Conservation (phyloP, 345 rosid genomes). For the sweet orange (Citrus sinensis) region DNA sequence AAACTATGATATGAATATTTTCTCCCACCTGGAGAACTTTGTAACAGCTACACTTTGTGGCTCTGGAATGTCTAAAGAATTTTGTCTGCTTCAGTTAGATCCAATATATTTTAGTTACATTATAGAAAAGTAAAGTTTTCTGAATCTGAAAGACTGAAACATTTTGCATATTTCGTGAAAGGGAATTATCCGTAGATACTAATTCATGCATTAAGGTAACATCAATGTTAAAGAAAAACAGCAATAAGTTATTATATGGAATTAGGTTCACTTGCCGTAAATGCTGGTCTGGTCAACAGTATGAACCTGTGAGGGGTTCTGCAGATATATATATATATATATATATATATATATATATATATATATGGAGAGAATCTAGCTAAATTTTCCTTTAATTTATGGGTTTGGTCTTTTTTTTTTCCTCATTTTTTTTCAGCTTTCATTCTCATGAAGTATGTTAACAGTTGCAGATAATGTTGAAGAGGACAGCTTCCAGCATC, state of each 20-base stretch:
- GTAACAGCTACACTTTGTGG: too few relatives aligned
- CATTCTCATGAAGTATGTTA: background rate
- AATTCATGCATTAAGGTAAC: background rate
- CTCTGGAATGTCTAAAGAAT: too few relatives aligned
- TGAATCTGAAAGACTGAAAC: background rate
- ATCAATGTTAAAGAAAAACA: background rate
- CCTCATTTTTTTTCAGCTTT: constrained; percentile 5
- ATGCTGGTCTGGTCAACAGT: background rate
- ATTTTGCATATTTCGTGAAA: background rate
- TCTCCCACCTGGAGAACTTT: too few relatives aligned
- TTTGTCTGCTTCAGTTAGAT: background rate
- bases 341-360: too few relatives aligned
- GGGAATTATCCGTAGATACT: too few relatives aligned
- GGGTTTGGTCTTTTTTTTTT: background rate
- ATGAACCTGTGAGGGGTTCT: background rate
- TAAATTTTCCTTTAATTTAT: background rate
- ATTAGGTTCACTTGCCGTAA: background rate
- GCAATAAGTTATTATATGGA: background rate
- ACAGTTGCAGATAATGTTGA: constrained; percentile 34
- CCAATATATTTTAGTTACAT: background rate
- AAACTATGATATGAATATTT: too few relatives aligned
- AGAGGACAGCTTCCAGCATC: constrained; percentile 45
- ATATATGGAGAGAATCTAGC: background rate
- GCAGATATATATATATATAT: background rate
- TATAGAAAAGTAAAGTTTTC: background rate